Evolutionary conservation across 2,329 filamentous ascomycete species (phyloP).

Genomic region (Colletotrichum cordylinicola): DNA sequence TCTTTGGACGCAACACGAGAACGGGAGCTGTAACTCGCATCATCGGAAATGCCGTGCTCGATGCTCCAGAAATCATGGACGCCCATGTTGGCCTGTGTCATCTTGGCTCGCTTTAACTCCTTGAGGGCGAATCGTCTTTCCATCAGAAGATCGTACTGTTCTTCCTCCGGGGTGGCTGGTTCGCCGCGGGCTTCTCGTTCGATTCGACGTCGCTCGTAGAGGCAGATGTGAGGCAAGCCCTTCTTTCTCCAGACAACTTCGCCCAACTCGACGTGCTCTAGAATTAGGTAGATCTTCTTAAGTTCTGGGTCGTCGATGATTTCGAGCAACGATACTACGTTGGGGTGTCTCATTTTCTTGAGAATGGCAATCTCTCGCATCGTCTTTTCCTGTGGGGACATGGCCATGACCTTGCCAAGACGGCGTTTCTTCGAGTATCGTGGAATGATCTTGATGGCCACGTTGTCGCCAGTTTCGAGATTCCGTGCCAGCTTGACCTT

Average conservation of each 20-base stretch:
- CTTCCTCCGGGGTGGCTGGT: conserved; percentile 63
- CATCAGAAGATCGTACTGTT: conserved; percentile 64
- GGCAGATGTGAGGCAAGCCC: conserved; percentile 81
- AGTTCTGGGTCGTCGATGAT: conserved; percentile 96
- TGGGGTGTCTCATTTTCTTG: conserved; percentile 97
- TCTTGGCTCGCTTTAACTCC: conserved; percentile 61
- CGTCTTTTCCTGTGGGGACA: conserved; percentile 75
- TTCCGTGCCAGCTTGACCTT: conserved; percentile 96
- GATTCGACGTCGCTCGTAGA: conserved; percentile 81
- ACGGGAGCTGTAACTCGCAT: conserved; percentile 47
- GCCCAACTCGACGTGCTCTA: conserved; percentile 93
- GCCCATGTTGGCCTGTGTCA: conserved; percentile 53
- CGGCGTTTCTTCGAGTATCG: conserved; percentile 92
- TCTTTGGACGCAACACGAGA: conserved; percentile 49
- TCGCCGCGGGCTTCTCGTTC: conserved; percentile 73
- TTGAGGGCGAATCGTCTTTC: conserved; percentile 65
- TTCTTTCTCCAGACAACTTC: conserved; percentile 95
- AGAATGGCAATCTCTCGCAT: conserved; percentile 97
- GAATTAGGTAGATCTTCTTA: conserved; percentile 97
- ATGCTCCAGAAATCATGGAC: conserved; percentile 81
- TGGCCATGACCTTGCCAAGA: conserved; percentile 79
- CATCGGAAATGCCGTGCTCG: conserved; percentile 73
- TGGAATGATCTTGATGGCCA: conserved; percentile 98
- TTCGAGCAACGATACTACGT: conserved; percentile 93
- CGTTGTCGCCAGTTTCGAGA: conserved; percentile 74